phyloP scores from a whole-genome alignment of 257 asterid species.

The Nicotiana undulata region DNA sequence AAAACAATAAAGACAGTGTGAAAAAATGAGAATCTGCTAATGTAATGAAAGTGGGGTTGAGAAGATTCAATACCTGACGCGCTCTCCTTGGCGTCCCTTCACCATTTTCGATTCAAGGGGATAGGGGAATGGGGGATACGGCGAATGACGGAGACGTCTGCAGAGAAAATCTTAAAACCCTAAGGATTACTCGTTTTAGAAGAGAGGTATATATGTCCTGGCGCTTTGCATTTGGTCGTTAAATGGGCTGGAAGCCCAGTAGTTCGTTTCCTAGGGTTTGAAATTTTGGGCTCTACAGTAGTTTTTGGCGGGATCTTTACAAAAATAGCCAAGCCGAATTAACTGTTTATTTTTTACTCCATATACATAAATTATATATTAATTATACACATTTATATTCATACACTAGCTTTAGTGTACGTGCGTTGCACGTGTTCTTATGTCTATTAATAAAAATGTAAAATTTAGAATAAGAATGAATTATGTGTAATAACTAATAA shows the following conservation, averaged over 20 bases:
- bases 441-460: too few species aligned
- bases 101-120: constrained; percentile 29
- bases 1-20: neutral
- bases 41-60: neutral
- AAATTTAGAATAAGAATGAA: too few species aligned
- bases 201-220: neutral
- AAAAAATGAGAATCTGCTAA: neutral
- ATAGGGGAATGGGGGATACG: neutral
- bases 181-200: neutral
- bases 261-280: neutral
- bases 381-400: too few species aligned
- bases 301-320: too few species aligned
- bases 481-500: too few species aligned
- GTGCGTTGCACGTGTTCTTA: too few species aligned
- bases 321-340: too few species aligned
- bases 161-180: constrained; percentile 16
- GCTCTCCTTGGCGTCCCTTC: constrained; percentile 71
- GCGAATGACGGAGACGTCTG: neutral
- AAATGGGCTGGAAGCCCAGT: neutral
- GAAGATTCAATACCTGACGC: constrained; percentile 34
- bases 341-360: too few species aligned
- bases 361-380: too few species aligned
- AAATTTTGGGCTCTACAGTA: too few species aligned
- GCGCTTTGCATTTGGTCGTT: neutral
- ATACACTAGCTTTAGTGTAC: too few species aligned